Evolutionary conservation across 2,329 filamentous ascomycete species (phyloP).

Genomic region (Colletotrichum lini): DNA sequence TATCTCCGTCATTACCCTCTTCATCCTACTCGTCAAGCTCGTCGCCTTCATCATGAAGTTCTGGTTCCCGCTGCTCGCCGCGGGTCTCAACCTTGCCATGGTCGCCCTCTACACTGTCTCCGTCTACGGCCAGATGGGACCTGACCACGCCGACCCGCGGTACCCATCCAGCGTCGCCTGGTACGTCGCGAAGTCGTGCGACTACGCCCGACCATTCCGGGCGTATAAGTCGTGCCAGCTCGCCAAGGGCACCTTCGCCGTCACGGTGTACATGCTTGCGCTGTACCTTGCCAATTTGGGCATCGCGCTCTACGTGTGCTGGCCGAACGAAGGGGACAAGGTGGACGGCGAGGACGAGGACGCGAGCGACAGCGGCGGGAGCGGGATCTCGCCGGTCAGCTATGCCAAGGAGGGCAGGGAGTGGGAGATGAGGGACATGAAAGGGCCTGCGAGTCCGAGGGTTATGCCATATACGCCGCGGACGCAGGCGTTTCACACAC

Average conservation of each 20-base stretch:
- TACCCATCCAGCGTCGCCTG: constrained; percentile 76
- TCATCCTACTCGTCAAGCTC: constrained; percentile 80
- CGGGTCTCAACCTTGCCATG: constrained; percentile 70
- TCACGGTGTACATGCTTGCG: constrained; percentile 75
- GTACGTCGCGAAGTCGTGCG: constrained; percentile 82
- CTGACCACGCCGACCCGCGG: constrained; percentile 77
- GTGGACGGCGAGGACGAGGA: constrained; percentile 60
- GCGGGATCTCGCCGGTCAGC: constrained; percentile 51
- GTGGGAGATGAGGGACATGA: constrained; percentile 73
- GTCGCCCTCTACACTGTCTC: constrained; percentile 75
- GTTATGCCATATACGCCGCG: constrained; percentile 72
- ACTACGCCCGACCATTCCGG: constrained; percentile 67
- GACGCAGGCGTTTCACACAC: constrained; percentile 76
- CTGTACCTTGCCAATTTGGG: constrained; percentile 72
- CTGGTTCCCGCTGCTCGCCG: constrained; percentile 76
- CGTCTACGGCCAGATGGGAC: constrained; percentile 79
- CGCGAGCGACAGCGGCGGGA: constrained; percentile 47
- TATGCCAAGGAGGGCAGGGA: constrained; percentile 56
- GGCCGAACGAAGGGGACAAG: constrained; percentile 69
- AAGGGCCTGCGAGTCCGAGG: constrained; percentile 53
- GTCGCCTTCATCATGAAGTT: constrained; percentile 79
- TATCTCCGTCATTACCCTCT: constrained; percentile 82
- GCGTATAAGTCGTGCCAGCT: constrained; percentile 74
- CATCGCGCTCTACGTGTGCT: constrained; percentile 71
- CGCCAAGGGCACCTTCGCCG: constrained; percentile 77